Evolutionary conservation across 2,329 filamentous ascomycete genomes (phyloP), one percentile per base, ranked within the genome.

Genomic region (Acrocalymma vagum): DNA sequence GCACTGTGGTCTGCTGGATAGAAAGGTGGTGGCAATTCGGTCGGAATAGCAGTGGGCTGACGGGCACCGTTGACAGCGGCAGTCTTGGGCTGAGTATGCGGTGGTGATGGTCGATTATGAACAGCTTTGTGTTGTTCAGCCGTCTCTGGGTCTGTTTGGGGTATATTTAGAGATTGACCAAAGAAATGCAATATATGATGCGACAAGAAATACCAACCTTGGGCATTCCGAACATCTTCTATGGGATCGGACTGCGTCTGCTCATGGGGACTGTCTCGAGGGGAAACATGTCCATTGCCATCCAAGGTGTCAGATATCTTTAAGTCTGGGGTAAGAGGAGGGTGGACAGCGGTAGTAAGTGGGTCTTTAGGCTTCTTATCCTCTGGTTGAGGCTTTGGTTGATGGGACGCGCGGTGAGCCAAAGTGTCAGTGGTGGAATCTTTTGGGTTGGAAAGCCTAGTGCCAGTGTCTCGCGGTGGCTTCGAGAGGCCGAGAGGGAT

Each of bases 401-500:
- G n/a, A n/a, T n/a, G 39, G 13, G 49, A 40, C 36, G 46, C 48
- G 3, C 35, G 43, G 21, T 51, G 53, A 32, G 45, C 42, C 30
- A 52, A 51, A 9, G 51, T 27, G 33, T 47, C 55, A 24, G 46
- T 52, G 31, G 36, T 49, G 29, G 55, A 56, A 25, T 61, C 57
- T 11, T 62, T 64, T 1, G 64, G 60, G 5, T 59, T 63, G 32
- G 60, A 50, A 5, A 62, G 62, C 35, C 58, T 53, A 13, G 55
- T 55, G 14, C 57, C 39, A 10, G 55, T n/a, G n/a, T n/a, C n/a
- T n/a, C n/a, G n/a, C n/a, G n/a, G n/a, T n/a, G n/a, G n/a, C n/a
- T n/a, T n/a, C n/a, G 63, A 60, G 28, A 70, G 52, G n/a, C 65
- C 58, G 31, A 64, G 60, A 3, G 69, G 69, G 14, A 72, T 59